Conservation (phyloP, 169 alveolate species). For the Plasmodium inui region DNA sequence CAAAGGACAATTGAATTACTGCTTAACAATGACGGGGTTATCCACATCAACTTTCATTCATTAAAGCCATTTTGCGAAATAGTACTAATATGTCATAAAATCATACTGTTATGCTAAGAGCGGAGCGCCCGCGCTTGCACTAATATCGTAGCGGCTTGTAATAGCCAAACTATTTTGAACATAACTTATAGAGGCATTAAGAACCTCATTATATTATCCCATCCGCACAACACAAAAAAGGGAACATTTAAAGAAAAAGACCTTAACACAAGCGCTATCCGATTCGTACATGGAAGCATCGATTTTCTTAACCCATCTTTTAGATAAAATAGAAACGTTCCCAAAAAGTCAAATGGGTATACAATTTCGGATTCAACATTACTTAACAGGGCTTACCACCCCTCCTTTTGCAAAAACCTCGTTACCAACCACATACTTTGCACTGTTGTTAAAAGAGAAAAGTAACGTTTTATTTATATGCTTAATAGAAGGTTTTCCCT, state of each 20-base stretch:
- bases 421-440: not conserved
- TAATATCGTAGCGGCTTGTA: not conserved
- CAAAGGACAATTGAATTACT: not conserved
- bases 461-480: not conserved
- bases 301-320: not conserved
- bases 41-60: not conserved
- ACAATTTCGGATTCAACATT: not conserved
- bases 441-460: not conserved
- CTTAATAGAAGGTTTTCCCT: constrained; percentile 13
- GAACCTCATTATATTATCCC: not conserved
- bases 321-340: not conserved
- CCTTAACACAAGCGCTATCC: not conserved
- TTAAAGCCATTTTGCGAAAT: not conserved
- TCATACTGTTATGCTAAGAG: not conserved
- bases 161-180: not conserved
- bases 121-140: not conserved
- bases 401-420: not conserved
- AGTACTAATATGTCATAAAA: not conserved
- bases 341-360: not conserved
- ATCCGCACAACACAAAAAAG: not conserved
- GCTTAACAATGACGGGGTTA: not conserved
- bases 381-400: not conserved
- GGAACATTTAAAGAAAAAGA: not conserved
- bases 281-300: not conserved
- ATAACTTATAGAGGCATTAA: not conserved